phyloP scores from a whole-genome alignment of 345 rosid genomes.

The Kernera saxatilis region DNA sequence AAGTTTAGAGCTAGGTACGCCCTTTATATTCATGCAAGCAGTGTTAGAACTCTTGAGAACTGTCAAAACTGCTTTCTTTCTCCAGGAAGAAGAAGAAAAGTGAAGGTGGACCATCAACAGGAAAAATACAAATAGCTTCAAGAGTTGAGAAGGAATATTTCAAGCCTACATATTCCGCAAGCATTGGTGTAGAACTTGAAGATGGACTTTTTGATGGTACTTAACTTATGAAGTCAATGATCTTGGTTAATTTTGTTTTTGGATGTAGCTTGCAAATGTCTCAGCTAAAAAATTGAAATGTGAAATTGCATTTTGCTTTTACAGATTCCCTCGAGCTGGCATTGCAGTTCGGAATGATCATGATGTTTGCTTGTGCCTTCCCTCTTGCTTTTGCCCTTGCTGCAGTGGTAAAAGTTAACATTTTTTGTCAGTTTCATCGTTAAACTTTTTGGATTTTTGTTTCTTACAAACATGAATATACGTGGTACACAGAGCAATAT shows the following conservation, averaged over 20 bases:
- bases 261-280: neutral
- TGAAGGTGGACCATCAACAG: slow-evolving; percentile 42
- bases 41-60: neutral
- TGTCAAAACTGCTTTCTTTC: neutral
- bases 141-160: slow-evolving; percentile 95
- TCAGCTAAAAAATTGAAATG: neutral
- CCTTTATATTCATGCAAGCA: neutral
- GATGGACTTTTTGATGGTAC: slow-evolving; percentile 96
- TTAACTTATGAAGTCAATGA: neutral
- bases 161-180: slow-evolving; percentile 75
- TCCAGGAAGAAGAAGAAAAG: slow-evolving; percentile 61
- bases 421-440: neutral
- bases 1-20: slow-evolving; percentile 69
- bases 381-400: slow-evolving; percentile 81
- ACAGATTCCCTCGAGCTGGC: slow-evolving; percentile 82
- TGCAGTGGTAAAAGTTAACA: slow-evolving; percentile 45
- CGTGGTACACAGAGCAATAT: slow-evolving; percentile 55
- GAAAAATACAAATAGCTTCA: slow-evolving; percentile 52
- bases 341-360: slow-evolving; percentile 92
- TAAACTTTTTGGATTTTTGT: neutral
- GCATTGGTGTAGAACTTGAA: slow-evolving; percentile 78
- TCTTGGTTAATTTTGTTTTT: neutral
- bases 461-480: neutral
- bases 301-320: slow-evolving; percentile 3
- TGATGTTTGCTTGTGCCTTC: slow-evolving; percentile 98